Conservation (phyloP, 768 basidiomycete species). For the Mrakia hoshinonis region DNA sequence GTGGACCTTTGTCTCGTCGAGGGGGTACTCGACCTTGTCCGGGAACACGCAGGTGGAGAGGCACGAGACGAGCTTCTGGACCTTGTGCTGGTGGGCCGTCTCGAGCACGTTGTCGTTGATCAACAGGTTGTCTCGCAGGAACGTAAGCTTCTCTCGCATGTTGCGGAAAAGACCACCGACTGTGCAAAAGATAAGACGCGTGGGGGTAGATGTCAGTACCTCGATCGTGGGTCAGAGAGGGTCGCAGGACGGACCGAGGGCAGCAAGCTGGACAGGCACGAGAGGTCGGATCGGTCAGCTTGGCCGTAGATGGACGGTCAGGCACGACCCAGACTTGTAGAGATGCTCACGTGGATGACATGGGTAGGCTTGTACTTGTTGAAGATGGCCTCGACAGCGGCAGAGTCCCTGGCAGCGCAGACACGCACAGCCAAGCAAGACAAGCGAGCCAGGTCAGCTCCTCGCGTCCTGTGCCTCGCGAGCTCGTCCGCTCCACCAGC, state of each 20-base stretch:
- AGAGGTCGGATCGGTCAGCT: background rate
- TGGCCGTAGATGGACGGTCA: background rate
- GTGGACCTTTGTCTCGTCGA: constrained; percentile 89
- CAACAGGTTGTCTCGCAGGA: constrained; percentile 85
- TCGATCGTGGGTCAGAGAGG: constrained; percentile 25
- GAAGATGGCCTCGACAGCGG: constrained; percentile 62
- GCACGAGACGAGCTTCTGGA: constrained; percentile 80
- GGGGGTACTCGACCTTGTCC: constrained; percentile 84
- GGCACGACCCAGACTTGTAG: background rate
- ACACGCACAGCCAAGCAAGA: background rate
- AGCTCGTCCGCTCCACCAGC: background rate
- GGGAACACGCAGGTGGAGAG: constrained; percentile 97
- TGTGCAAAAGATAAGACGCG: constrained; percentile 35
- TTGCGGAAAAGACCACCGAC: constrained; percentile 94
- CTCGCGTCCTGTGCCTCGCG: background rate
- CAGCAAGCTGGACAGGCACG: constrained; percentile 53
- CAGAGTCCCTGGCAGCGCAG: constrained; percentile 51
- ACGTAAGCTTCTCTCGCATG: constrained; percentile 90
- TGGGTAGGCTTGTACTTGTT: constrained; percentile 89
- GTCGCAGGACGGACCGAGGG: constrained; percentile 52
- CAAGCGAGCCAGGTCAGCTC: background rate
- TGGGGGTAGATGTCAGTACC: background rate
- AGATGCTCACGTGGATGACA: constrained; percentile 61
- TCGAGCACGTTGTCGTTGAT: constrained; percentile 94
- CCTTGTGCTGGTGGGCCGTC: constrained; percentile 56